Evolutionary conservation across 1,284 basidiomycete genomes (phyloP), one percentile per base, ranked within the genome.

Genomic region (Naganishia cerealis): DNA sequence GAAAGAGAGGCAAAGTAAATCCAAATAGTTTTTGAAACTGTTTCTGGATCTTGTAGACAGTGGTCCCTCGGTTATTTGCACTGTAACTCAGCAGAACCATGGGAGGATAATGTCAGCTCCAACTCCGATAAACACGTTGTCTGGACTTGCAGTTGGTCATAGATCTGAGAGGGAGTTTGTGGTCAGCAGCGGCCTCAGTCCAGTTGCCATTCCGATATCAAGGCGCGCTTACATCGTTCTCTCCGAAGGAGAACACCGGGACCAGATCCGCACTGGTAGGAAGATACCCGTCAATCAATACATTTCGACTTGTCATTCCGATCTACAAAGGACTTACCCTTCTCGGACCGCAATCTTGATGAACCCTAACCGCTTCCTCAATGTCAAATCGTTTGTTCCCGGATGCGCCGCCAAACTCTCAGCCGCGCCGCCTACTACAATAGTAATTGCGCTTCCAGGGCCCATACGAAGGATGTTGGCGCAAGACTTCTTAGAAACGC

Each of bases 301-400:
- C 48, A 46, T 39, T 15, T 21, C 72, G 5, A 72, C 71, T 1
- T 56, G 59, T 42, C 40, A 36, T 33, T 33, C 29, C 57, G 38
- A 53, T 65, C 50, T 46, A 54, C 10, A 21, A 12, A 18, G 21
- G 18, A 75, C 86, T 33, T 71, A 91, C 88, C 95, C 95, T 77
- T 94, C 88, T 68, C 90, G 88, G 66, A 99, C 94, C 0, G 95
- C 96, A 68, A 99, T 81, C 81, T 98, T 98, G 80, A 99, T 94
- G 77, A 99, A 99, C 0, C 94, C 94, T 69, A 76, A 88, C 86
- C 91, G 84, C 79, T 87, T 88, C 77, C 88, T 85, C 71, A 99
- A 80, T 1, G 94, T 98, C 78, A 99, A 80, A 82, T 98, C 93
- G 21, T 78, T 75, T 21, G 94, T 98, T 18, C 95, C 96, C 0